A percentile compares a stretch with the other conserved stretches of the same genome.
Conservation (phyloP, 495 filamentous ascomycete genomes). For the Penicillium samsonianum region DNA sequence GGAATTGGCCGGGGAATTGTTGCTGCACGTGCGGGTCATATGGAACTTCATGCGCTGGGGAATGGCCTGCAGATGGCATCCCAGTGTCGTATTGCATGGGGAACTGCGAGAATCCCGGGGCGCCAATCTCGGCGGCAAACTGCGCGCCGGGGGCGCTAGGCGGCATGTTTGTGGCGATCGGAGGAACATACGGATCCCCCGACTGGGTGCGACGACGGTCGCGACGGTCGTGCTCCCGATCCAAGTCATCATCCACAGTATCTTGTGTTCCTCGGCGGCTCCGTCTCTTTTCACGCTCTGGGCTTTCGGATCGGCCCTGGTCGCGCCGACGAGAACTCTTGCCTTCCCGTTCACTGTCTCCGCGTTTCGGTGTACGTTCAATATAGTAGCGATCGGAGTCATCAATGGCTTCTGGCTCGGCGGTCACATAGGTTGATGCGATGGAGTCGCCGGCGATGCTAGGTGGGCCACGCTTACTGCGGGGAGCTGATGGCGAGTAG, state of each 20-base stretch:
- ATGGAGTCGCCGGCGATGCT: constrained; percentile 50
- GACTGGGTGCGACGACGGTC: constrained; percentile 38
- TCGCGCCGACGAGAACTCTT: constrained; percentile 35
- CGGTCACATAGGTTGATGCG: constrained; percentile 57
- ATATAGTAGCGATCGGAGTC: constrained; percentile 31
- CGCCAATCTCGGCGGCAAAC: constrained; percentile 38
- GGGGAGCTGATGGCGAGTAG: constrained; percentile 41
- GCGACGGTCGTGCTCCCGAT: constrained; percentile 33
- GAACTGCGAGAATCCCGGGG: constrained; percentile 48
- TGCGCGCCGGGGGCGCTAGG: constrained; percentile 30
- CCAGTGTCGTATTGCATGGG: constrained; percentile 42
- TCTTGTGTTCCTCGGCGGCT: constrained; percentile 29
- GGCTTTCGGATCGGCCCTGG: constrained; percentile 35
- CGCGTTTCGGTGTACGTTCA: constrained; percentile 37
- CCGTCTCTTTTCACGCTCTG: constrained; percentile 37
- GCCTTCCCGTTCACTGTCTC: constrained; percentile 38
- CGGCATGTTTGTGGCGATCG: constrained; percentile 28
- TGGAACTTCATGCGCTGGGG: constrained; percentile 22
- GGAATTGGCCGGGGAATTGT: constrained; percentile 63
- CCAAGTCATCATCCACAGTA: constrained; percentile 26
- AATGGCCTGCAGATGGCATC: constrained; percentile 19
- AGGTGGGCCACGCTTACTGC: constrained; percentile 36
- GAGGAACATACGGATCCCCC: constrained; percentile 35
- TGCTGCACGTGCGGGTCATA: constrained; percentile 56
- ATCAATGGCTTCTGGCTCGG: constrained; percentile 40